Evolutionary conservation across 2,329 filamentous ascomycete species (phyloP).

Genomic region (Pyrenochaeta sp.): DNA sequence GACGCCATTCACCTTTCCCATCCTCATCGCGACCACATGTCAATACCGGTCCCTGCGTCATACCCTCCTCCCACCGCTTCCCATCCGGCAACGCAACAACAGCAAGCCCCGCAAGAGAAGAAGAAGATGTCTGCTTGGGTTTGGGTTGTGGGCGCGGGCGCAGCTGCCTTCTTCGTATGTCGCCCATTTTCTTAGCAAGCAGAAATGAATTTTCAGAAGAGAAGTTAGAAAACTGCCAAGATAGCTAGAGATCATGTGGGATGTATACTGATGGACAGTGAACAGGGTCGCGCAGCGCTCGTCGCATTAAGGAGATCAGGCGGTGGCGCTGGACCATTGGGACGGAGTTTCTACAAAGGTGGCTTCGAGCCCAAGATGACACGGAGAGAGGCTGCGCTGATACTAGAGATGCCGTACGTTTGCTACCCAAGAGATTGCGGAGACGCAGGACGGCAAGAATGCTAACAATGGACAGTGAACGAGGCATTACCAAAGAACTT

Average conservation of each 20-base stretch:
- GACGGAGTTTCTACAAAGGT: conserved; percentile 96
- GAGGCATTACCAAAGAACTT: conserved; percentile 87
- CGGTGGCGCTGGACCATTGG: conserved; percentile 73
- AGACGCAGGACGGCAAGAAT: no score
- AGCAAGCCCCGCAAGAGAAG: conserved; percentile 4
- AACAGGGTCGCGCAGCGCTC: conserved; percentile 87
- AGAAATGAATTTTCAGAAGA: background rate
- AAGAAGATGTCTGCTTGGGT: conserved; percentile 66
- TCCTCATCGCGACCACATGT: background rate
- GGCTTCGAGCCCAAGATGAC: conserved; percentile 98
- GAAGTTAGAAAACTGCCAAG: no score
- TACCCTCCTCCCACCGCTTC: conserved; percentile 4
- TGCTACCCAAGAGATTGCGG: background rate
- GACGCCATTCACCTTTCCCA: conserved; percentile 3
- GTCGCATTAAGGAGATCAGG: conserved; percentile 87
- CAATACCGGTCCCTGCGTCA: conserved; percentile 2
- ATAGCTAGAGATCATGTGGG: background rate
- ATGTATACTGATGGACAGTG: conserved; percentile 15
- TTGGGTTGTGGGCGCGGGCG: conserved; percentile 68
- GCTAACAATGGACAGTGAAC: conserved; percentile 68
- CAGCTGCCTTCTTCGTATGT: conserved; percentile 71
- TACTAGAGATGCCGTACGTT: conserved; percentile 85
- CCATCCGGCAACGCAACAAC: background rate
- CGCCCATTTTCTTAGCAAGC: background rate
- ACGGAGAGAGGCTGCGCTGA: conserved; percentile 86